A percentile compares a stretch with the other conserved stretches of the same genome.
These are phyloP conservation scores for Santalum album DNA, from an alignment of 164 flowering plant genomes.

Conservation along the genomic window DNA sequence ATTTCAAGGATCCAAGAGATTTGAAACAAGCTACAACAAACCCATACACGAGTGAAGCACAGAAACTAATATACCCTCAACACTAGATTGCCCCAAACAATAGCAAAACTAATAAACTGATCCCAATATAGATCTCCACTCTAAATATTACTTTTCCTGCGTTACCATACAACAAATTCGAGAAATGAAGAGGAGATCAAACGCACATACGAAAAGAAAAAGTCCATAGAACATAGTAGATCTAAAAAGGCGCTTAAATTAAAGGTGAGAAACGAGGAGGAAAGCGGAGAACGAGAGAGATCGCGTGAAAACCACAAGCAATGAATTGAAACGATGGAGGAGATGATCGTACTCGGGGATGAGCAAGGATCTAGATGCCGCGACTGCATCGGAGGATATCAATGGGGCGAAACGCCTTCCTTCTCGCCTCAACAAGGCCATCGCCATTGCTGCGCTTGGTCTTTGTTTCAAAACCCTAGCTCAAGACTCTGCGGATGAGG, in stretches of 20 bases:
- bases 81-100: no score
- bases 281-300: neutral
- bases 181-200: no score
- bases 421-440: conserved; percentile 73
- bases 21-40: no score
- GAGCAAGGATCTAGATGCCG: conserved; percentile 41
- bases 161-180: no score
- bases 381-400: conserved; percentile 33
- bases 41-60: no score
- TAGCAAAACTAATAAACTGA: no score
- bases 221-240: neutral
- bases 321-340: neutral
- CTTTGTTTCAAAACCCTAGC: conserved; percentile 21
- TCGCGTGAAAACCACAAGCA: no score
- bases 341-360: conserved; percentile 35
- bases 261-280: neutral
- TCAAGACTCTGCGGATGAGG: neutral
- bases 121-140: no score
- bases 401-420: conserved; percentile 57
- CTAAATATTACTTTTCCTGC: no score
- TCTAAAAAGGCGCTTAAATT: neutral
- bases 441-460: conserved; percentile 52
- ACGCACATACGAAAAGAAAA: no score
- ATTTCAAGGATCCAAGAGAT: no score
- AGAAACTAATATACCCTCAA: no score